Conservation (phyloP, 371 early-diverging fungal species). For the Saksenaea vasiformis region DNA sequence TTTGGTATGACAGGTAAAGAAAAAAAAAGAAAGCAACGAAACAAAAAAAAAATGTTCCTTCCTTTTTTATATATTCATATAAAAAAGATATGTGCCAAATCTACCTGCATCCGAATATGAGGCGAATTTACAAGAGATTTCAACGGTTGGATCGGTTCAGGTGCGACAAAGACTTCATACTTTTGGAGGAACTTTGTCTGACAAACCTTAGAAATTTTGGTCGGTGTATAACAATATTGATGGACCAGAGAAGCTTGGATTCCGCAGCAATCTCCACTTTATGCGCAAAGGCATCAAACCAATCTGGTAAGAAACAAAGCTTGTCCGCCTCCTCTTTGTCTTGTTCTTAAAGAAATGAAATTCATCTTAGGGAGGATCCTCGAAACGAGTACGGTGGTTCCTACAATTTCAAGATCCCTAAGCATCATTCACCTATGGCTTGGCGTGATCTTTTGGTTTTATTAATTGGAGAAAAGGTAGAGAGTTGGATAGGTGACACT, state of each 20-base stretch:
- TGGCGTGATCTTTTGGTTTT: slow-evolving; percentile 65
- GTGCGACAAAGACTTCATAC: slow-evolving; percentile 27
- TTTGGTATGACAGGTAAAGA: slow-evolving; percentile 67
- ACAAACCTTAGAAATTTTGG: slow-evolving; percentile 47
- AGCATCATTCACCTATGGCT: slow-evolving; percentile 46
- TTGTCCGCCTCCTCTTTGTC: background rate
- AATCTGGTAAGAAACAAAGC: slow-evolving; percentile 53
- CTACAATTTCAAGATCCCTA: slow-evolving; percentile 67
- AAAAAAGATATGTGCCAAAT: slow-evolving; percentile 52
- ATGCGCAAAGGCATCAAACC: slow-evolving; percentile 75
- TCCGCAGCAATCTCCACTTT: slow-evolving; percentile 61
- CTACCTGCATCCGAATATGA: slow-evolving; percentile 59
- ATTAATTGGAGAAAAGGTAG: slow-evolving; percentile 62
- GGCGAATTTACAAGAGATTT: slow-evolving; percentile 57
- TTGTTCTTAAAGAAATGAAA: background rate
- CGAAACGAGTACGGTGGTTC: slow-evolving; percentile 78
- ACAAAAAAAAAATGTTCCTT: background rate
- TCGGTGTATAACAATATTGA: slow-evolving; percentile 58
- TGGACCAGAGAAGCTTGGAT: slow-evolving; percentile 49
- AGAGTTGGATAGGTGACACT: slow-evolving; percentile 59
- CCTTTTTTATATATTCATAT: slow-evolving; percentile 3
- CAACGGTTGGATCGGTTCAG: slow-evolving; percentile 64
- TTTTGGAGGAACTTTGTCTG: background rate
- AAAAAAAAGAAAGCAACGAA: no score
- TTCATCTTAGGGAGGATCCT: slow-evolving; percentile 62